Conservation (phyloP, 1,139 yeast genomes). For the Kluyveromyces sp. region DNA sequence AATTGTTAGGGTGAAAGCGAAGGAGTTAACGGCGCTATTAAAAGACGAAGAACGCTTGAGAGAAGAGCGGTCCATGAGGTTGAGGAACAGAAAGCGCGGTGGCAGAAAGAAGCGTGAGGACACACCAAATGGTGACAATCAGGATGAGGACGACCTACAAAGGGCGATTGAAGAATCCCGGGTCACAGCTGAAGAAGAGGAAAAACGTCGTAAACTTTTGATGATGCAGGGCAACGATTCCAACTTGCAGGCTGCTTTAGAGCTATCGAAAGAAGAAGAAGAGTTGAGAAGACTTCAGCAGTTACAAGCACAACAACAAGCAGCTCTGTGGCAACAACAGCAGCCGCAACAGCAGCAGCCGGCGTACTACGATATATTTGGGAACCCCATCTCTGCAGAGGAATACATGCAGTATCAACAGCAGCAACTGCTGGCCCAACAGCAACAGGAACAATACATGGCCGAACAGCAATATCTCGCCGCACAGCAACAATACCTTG, state of each 20-base stretch:
- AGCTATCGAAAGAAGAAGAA: constrained; percentile 82
- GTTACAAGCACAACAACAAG: constrained; percentile 44
- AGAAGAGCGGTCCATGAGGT: constrained; percentile 52
- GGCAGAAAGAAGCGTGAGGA: constrained; percentile 28
- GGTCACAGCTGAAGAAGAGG: constrained; percentile 83
- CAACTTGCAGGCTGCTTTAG: constrained; percentile 73
- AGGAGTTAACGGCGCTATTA: constrained; percentile 72
- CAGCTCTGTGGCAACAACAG: constrained; percentile 39
- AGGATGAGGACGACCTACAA: constrained; percentile 73
- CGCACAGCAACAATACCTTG: constrained; percentile 28
- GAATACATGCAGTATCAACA: constrained; percentile 36
- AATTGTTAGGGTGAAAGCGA: constrained; percentile 83
- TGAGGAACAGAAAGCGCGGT: constrained; percentile 33
- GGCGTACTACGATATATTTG: constrained; percentile 60
- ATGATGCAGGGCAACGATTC: constrained; percentile 47
- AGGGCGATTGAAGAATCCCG: constrained; percentile 78
- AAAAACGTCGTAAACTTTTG: constrained; percentile 41
- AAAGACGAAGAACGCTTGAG: constrained; percentile 78
- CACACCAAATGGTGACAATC: constrained; percentile 28
- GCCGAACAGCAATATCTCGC: constrained; percentile 21
- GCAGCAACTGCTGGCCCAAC: constrained; percentile 39
- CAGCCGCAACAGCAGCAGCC: constrained; percentile 31
- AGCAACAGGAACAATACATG: constrained; percentile 30
- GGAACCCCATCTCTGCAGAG: constrained; percentile 57
- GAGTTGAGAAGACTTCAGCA: constrained; percentile 55